phyloP scores from a whole-genome alignment of 2,329 filamentous ascomycete genomes.

The Alternaria gaisen region DNA sequence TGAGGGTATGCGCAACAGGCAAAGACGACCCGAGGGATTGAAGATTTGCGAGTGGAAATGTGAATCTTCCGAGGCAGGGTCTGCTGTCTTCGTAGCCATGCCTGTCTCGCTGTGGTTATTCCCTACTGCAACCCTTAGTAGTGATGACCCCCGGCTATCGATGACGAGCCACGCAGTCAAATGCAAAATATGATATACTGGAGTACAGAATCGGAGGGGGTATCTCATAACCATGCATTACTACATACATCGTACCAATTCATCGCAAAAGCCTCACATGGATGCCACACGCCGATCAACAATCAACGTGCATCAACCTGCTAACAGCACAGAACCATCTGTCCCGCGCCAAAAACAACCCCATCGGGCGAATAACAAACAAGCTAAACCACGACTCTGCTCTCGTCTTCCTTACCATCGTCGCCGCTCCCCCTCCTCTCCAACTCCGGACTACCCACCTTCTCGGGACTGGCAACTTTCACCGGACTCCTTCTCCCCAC shows the following conservation, averaged over 20 bases:
- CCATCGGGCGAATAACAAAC: background rate
- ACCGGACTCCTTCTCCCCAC: constrained; percentile 8
- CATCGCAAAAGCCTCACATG: constrained; percentile 6
- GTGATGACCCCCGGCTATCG: background rate
- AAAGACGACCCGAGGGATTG: too few species aligned
- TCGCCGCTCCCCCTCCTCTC: constrained; percentile 1
- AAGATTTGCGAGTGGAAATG: rapidly evolving
- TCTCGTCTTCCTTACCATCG: background rate
- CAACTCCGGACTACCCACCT: constrained; percentile 11
- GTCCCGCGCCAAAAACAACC: background rate
- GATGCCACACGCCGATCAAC: background rate
- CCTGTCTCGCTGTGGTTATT: background rate
- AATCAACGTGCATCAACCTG: background rate
- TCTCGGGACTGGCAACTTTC: constrained; percentile 10
- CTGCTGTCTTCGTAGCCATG: too few species aligned
- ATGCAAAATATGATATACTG: background rate
- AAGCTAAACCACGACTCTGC: constrained; percentile 6
- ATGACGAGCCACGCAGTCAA: background rate
- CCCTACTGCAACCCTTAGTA: background rate
- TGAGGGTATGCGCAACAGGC: background rate
- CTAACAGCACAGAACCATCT: background rate
- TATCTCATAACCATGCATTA: constrained; percentile 20
- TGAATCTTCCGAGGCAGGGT: too few species aligned
- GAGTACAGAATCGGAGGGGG: constrained; percentile 1
- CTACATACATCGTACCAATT: constrained; percentile 11